Conservation (phyloP, 768 basidiomycete genomes). For the Tylopilus sp. region DNA sequence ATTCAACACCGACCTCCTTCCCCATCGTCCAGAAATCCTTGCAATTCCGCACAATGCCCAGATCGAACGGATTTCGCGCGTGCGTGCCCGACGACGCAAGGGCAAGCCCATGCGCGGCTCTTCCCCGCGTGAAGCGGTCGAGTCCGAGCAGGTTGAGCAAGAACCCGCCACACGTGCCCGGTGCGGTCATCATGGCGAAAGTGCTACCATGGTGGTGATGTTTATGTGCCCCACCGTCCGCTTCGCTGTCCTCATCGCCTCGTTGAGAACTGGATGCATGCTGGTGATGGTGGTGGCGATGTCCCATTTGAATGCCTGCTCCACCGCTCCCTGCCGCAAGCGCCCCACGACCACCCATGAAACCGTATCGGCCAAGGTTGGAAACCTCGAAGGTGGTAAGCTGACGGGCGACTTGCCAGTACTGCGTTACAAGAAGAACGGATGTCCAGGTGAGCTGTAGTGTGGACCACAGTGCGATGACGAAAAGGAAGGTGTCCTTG, state of each 20-base stretch:
- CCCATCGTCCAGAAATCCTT: slow-evolving; percentile 94
- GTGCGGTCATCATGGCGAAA: slow-evolving; percentile 32
- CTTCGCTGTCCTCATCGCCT: slow-evolving; percentile 42
- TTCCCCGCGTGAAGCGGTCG: slow-evolving; percentile 90
- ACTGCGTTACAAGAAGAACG: slow-evolving; percentile 79
- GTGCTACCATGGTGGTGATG: slow-evolving; percentile 46
- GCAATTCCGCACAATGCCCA: slow-evolving; percentile 75
- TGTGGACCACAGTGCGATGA: slow-evolving; percentile 80
- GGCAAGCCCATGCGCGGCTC: slow-evolving; percentile 82
- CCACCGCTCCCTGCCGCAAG: slow-evolving; percentile 54
- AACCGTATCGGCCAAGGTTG: slow-evolving; percentile 93
- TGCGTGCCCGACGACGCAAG: slow-evolving; percentile 51
- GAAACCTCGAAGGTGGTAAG: slow-evolving; percentile 96
- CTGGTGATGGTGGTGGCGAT: slow-evolving; percentile 48
- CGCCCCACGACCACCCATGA: slow-evolving; percentile 90
- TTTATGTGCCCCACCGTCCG: slow-evolving; percentile 32
- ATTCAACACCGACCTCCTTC: slow-evolving; percentile 83
- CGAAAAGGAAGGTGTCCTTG: slow-evolving; percentile 79
- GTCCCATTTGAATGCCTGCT: slow-evolving; percentile 72
- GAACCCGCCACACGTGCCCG: slow-evolving; percentile 49
- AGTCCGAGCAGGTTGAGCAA: slow-evolving; percentile 89
- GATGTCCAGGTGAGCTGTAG: slow-evolving; percentile 95
- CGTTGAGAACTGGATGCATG: slow-evolving; percentile 39
- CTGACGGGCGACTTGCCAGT: slow-evolving; percentile 90
- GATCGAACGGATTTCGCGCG: slow-evolving; percentile 89